Evolutionary conservation across 2,329 filamentous ascomycete genomes (phyloP).

Genomic region (Penicillium glabrum): DNA sequence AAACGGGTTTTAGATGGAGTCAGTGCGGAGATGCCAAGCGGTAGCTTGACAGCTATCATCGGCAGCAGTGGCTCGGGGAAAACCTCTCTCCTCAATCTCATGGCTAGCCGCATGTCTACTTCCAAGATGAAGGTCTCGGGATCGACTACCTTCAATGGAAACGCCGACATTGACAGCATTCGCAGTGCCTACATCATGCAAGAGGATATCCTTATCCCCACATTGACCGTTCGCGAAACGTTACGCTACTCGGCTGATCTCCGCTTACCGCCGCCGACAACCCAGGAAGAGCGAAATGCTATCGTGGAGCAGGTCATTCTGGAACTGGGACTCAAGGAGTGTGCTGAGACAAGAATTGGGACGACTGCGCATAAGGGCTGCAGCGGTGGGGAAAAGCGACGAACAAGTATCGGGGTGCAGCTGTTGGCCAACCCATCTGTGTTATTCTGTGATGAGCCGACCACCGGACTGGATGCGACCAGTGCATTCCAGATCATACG

Average conservation of each 20-base stretch:
- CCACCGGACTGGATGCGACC: slow-evolving; percentile 70
- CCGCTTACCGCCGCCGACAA: slow-evolving; percentile 64
- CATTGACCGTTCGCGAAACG: slow-evolving; percentile 74
- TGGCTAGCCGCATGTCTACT: slow-evolving; percentile 66
- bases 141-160: slow-evolving; percentile 61
- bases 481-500: slow-evolving; percentile 72
- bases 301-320: slow-evolving; percentile 76
- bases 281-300: slow-evolving; percentile 56
- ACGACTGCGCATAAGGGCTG: slow-evolving; percentile 71
- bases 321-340: slow-evolving; percentile 74
- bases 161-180: slow-evolving; percentile 48
- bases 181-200: slow-evolving; percentile 64
- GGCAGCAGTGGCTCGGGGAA: slow-evolving; percentile 74
- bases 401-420: slow-evolving; percentile 76
- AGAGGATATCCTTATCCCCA: slow-evolving; percentile 71
- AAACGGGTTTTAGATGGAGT: slow-evolving; percentile 62
- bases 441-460: slow-evolving; percentile 76
- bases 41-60: slow-evolving; percentile 72
- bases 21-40: slow-evolving; percentile 62
- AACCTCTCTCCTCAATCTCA: slow-evolving; percentile 68
- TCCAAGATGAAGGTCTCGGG: slow-evolving; percentile 56
- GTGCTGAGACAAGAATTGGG: slow-evolving; percentile 72
- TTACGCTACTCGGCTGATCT: slow-evolving; percentile 71
- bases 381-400: slow-evolving; percentile 75
- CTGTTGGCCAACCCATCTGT: slow-evolving; percentile 76